Base-by-base conservation (phyloP, 495 filamentous ascomycete species). In the Xanthoparmelia taractica region DNA sequence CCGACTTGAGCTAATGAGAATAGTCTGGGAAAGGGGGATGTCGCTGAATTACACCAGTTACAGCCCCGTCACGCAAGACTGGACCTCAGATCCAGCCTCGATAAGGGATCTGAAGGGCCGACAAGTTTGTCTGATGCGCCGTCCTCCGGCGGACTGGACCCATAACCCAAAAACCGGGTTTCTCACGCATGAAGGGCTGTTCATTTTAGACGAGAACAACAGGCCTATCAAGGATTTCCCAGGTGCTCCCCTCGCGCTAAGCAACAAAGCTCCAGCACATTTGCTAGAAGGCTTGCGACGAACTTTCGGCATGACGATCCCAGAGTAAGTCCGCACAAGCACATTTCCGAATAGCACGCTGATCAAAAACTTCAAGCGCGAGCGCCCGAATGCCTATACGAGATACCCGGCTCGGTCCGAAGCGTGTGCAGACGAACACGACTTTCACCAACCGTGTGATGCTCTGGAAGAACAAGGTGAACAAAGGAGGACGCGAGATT, bases 261-360 rank as follows among this genome's bases (percentile, higher is more conserved):
- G 7, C 2, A 23, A 2, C 20, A 0, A 12, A 2, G 0, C 0
- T 2, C 15, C 4, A 11, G 18, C 0, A 17, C 31, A 6, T 1
- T 8, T 54, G 15, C 1, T 54, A 1, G 27, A 20, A 10, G 29
- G 29, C 1, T 4, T 54, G 29, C 13, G 17, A 11, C 27, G 29
- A 5, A 1, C 4, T 2, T 23, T 33, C 11, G 50, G 50, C 0
- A 54, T 54, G 50, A 54, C 50, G 0, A 1, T 8, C 7, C 2
- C 13, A 0, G 50, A 54, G 47, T 50, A 29, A 50, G 47, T 50
- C 29, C n/a, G 13, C 11, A 27, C 47, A 10, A 50, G 13, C 23
- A 15, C 8, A 13, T 27, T 12, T 27, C 6, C 25, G 47, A 27
- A 50, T 4, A 7, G 6, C 25, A 25, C 29, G 13, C 47, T 50